Evolutionary conservation across 768 basidiomycete species (phyloP).

Genomic region (Boletus insuetus): DNA sequence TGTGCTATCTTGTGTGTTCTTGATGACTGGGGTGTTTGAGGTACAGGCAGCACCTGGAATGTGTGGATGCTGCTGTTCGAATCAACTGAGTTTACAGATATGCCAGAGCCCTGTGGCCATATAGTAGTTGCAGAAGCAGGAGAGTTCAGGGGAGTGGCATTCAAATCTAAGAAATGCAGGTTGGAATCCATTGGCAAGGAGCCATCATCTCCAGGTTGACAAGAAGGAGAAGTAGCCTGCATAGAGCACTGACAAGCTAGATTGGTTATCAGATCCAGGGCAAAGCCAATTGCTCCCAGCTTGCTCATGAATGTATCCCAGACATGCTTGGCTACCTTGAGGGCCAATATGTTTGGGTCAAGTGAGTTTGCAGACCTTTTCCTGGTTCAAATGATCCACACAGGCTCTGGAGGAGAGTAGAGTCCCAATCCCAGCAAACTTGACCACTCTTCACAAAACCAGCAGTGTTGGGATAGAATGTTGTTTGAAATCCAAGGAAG

Average conservation of each 20-base stretch:
- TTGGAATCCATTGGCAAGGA: too few relatives aligned
- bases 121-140: too few relatives aligned
- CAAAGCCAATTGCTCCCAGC: neutral
- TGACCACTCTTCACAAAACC: neutral
- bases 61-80: neutral
- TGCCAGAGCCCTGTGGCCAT: neutral
- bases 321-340: neutral
- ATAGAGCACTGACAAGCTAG: too few relatives aligned
- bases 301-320: neutral
- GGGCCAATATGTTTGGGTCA: neutral
- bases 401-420: neutral
- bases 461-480: neutral
- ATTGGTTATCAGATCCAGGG: neutral
- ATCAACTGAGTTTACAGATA: neutral
- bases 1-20: neutral
- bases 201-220: too few relatives aligned
- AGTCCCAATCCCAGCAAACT: constrained; percentile 7
- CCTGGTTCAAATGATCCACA: neutral
- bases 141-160: too few relatives aligned
- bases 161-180: too few relatives aligned
- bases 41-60: neutral
- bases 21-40: neutral
- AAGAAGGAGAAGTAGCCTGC: neutral
- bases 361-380: neutral
- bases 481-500: constrained; percentile 4